These are phyloP conservation scores for Anethum foeniculum DNA, from an alignment of 140 eudicot genomes.

Conservation along the genomic window DNA sequence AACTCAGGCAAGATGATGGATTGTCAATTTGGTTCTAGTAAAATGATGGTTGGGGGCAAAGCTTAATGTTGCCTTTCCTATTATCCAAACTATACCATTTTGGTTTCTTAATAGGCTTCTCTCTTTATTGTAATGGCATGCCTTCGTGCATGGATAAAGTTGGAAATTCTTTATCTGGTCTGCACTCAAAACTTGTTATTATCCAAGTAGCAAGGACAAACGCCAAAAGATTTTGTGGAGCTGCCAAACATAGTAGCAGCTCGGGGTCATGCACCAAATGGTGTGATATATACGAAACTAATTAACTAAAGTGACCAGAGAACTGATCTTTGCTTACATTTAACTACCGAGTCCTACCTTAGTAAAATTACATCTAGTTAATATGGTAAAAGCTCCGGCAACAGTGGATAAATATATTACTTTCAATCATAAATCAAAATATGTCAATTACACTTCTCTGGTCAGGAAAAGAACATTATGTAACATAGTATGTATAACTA, in stretches of 20 bases:
- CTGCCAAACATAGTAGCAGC: neutral
- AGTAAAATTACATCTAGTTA: neutral
- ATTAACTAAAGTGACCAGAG: neutral
- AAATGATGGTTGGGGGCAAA: neutral
- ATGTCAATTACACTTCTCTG: neutral
- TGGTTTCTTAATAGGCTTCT: slow-evolving; percentile 17
- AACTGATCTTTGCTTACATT: neutral
- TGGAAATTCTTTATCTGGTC: slow-evolving; percentile 21
- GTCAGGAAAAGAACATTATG: neutral
- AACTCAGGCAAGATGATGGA: neutral
- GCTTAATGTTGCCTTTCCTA: slow-evolving; percentile 26
- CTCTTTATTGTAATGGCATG: slow-evolving; percentile 16
- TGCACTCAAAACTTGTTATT: slow-evolving; percentile 9
- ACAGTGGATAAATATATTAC: neutral
- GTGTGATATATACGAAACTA: neutral
- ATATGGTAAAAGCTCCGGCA: neutral
- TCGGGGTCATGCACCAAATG: neutral
- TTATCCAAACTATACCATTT: slow-evolving; percentile 31
- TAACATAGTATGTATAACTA: neutral
- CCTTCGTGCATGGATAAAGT: slow-evolving; percentile 20
- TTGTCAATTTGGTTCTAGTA: neutral
- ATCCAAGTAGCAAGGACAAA: neutral
- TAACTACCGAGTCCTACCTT: neutral
- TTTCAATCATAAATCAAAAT: neutral
- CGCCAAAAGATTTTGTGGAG: neutral